These are phyloP conservation scores for Phaeosphaeria sp. DNA, from an alignment of 2,329 filamentous ascomycete species.

Conservation along the genomic window DNA sequence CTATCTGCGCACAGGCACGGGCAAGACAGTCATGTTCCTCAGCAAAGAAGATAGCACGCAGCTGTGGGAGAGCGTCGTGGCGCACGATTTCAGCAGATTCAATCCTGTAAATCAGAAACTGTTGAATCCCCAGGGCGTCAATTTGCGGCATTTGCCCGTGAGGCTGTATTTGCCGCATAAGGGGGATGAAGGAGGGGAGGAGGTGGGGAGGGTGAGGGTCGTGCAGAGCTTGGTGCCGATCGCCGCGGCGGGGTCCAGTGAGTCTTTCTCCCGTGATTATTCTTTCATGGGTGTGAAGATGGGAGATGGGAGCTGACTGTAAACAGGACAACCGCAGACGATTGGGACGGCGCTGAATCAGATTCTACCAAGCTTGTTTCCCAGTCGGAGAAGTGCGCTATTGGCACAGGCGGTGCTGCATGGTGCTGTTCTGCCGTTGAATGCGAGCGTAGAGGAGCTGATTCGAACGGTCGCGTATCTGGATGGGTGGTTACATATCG, in stretches of 20 bases:
- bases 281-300: not conserved
- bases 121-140: slow-evolving; percentile 72
- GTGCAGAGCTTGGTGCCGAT: slow-evolving; percentile 77
- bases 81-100: slow-evolving; percentile 77
- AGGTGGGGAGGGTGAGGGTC: slow-evolving; percentile 52
- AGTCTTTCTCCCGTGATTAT: slow-evolving; percentile 11
- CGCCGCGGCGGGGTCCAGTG: slow-evolving; percentile 50
- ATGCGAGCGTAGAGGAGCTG: slow-evolving; percentile 79
- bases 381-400: slow-evolving; percentile 81
- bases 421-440: slow-evolving; percentile 81
- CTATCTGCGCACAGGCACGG: slow-evolving; percentile 85
- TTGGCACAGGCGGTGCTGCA: slow-evolving; percentile 86
- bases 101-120: slow-evolving; percentile 77
- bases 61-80: slow-evolving; percentile 80
- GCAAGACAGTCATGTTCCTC: slow-evolving; percentile 87
- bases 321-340: slow-evolving; percentile 64
- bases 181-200: slow-evolving; percentile 24
- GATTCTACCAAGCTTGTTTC: slow-evolving; percentile 82
- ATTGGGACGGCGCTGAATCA: slow-evolving; percentile 79
- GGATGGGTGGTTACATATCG: slow-evolving; percentile 89
- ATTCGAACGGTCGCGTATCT: slow-evolving; percentile 84
- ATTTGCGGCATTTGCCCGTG: slow-evolving; percentile 81
- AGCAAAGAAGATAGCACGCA: slow-evolving; percentile 83
- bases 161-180: slow-evolving; percentile 77
- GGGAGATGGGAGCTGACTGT: slow-evolving; percentile 16